A percentile compares a stretch with the other conserved stretches of the same genome.
Evolutionary conservation across 805 yeast genomes (phyloP).

Genomic region (Ogataea ramenticola): DNA sequence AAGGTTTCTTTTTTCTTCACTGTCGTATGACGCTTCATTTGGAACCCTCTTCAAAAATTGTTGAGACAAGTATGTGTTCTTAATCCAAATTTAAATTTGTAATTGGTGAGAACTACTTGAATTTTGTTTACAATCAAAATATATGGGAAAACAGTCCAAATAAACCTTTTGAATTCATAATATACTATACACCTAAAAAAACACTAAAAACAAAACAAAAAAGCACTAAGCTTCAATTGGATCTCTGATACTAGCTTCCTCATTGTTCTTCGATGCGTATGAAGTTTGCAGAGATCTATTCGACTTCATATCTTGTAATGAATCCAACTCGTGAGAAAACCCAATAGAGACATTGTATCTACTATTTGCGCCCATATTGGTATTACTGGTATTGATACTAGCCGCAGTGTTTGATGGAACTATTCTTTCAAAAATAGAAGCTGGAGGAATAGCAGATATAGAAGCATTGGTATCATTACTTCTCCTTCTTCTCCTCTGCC

Average conservation of each 20-base stretch:
- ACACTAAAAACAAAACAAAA: too few relatives aligned
- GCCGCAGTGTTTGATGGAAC: slow-evolving; percentile 17
- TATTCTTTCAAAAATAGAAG: slow-evolving; percentile 57
- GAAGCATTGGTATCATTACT: slow-evolving; percentile 48
- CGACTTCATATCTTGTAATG: neutral
- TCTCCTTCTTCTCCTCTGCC: slow-evolving; percentile 24
- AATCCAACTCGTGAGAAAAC: neutral
- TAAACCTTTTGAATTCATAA: too few relatives aligned
- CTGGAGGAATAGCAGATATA: slow-evolving; percentile 65
- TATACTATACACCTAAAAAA: too few relatives aligned
- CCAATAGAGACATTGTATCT: neutral
- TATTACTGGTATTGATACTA: slow-evolving; percentile 2
- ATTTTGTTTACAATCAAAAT: too few relatives aligned
- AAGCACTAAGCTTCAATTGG: neutral
- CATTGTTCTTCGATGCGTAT: neutral
- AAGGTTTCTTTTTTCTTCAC: too few relatives aligned
- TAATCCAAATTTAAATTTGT: too few relatives aligned
- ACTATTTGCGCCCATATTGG: neutral
- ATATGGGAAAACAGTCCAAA: too few relatives aligned
- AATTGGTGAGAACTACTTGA: too few relatives aligned
- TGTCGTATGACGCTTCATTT: too few relatives aligned
- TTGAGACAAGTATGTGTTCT: too few relatives aligned
- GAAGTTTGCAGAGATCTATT: neutral
- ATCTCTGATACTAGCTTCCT: neutral
- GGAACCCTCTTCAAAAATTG: too few relatives aligned